Conservation (phyloP, 116 monocot genomes). For the Iris pallida region DNA sequence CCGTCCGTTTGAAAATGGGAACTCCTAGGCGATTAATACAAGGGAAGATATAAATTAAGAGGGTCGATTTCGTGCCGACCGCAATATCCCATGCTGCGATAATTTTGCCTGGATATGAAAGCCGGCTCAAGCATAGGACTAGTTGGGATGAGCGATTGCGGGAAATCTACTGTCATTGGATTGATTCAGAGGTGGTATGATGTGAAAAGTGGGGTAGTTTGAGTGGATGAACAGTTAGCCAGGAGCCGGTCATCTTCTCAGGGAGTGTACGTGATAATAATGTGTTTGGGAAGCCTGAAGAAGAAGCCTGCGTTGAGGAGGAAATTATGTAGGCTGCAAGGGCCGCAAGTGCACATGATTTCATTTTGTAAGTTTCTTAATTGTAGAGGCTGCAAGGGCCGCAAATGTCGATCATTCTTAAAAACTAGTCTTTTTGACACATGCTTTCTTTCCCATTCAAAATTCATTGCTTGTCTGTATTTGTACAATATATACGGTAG, state of each 20-base stretch:
- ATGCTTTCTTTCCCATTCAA: no score
- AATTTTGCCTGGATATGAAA: conserved; percentile 39
- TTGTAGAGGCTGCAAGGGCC: conserved; percentile 51
- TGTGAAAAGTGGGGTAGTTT: conserved; percentile 27
- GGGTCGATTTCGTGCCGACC: conserved; percentile 54
- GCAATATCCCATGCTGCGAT: conserved; percentile 45
- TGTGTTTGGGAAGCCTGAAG: conserved; percentile 1
- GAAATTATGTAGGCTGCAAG: no score
- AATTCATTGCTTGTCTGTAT: no score
- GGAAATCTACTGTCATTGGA: conserved; percentile 56
- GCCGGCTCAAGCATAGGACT: conserved; percentile 59
- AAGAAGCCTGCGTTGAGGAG: conserved; percentile 36
- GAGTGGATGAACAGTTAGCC: conserved; percentile 37
- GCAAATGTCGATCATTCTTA: conserved; percentile 69
- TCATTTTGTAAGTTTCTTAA: no score
- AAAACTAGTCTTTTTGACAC: no score
- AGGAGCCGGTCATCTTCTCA: no score
- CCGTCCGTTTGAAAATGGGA: no score
- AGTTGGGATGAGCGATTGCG: conserved; percentile 59
- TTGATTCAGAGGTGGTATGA: conserved; percentile 72
- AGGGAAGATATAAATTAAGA: conserved; percentile 50
- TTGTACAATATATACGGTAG: no score
- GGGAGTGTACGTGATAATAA: background rate
- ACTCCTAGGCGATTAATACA: conserved; percentile 13
- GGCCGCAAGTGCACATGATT: no score